A percentile compares a stretch with the other conserved stretches of the same genome.
These are phyloP conservation scores for Coemansia sp. DNA, from an alignment of 192 early-diverging fungal genomes.

Conservation along the genomic window DNA sequence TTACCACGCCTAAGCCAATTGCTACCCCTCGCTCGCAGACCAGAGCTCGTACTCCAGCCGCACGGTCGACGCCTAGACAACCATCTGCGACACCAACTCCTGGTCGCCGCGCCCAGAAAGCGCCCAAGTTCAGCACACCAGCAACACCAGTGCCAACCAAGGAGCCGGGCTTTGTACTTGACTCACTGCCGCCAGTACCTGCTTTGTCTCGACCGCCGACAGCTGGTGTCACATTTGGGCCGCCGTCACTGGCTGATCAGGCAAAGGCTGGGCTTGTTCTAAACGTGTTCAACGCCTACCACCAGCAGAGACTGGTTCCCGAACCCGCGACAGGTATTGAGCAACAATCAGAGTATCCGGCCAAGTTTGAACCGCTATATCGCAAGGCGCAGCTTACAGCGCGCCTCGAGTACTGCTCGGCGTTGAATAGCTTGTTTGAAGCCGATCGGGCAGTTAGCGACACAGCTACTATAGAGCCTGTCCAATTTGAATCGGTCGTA, in stretches of 20 bases:
- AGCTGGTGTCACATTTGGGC: neutral
- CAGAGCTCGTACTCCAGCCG: neutral
- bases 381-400: conserved; percentile 43
- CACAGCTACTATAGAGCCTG: conserved; percentile 10
- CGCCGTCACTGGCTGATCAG: conserved; percentile 22
- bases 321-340: neutral
- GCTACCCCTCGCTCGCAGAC: neutral
- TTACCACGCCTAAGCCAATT: neutral
- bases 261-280: conserved; percentile 45
- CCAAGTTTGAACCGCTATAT: conserved; percentile 33
- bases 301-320: conserved; percentile 23
- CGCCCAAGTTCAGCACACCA: neutral
- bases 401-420: conserved; percentile 43
- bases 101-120: neutral
- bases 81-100: neutral
- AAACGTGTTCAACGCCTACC: conserved; percentile 30
- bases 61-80: neutral
- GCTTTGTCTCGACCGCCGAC: neutral
- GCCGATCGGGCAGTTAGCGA: conserved; percentile 38
- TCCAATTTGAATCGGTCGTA: conserved; percentile 9
- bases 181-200: conserved; percentile 31
- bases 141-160: neutral
- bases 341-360: conserved; percentile 13
- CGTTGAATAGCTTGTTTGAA: conserved; percentile 40
- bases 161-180: conserved; percentile 7